Conservation (phyloP, 352 stramenopile genomes). For the Pythium monospermum region DNA sequence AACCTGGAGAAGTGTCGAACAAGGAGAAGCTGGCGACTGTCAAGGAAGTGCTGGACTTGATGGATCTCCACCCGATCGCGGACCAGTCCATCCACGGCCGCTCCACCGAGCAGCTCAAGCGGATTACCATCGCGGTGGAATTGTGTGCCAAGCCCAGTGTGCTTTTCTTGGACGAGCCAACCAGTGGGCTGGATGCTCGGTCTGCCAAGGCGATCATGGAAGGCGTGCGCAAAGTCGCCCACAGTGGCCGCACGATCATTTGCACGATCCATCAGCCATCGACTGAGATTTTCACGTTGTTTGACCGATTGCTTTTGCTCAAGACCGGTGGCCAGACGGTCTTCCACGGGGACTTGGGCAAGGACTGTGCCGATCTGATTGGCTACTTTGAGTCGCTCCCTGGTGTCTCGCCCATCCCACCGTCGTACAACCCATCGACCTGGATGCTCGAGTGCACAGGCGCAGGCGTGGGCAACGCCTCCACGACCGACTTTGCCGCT, state of each 20-base stretch:
- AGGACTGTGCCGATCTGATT: slow-evolving; percentile 23
- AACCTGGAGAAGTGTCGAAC: too few species aligned
- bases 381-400: slow-evolving; percentile 55
- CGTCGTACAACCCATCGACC: slow-evolving; percentile 80
- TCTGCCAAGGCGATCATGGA: slow-evolving; percentile 36
- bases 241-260: slow-evolving; percentile 79
- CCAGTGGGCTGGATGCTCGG: slow-evolving; percentile 12
- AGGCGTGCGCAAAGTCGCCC: slow-evolving; percentile 61
- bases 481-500: slow-evolving; percentile 21
- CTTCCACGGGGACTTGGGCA: slow-evolving; percentile 26
- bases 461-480: slow-evolving; percentile 30
- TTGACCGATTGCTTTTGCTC: slow-evolving; percentile 69
- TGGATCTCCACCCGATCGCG: slow-evolving; percentile 22
- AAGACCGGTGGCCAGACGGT: slow-evolving; percentile 29
- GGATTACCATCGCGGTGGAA: slow-evolving; percentile 74
- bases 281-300: slow-evolving; percentile 65
- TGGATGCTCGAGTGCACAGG: slow-evolving; percentile 85
- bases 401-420: slow-evolving; percentile 25
- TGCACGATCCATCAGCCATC: slow-evolving; percentile 36
- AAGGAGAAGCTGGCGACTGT: slow-evolving; percentile 23
- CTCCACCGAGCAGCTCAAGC: slow-evolving; percentile 32
- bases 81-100: slow-evolving; percentile 23
- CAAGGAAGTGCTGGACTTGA: slow-evolving; percentile 28
- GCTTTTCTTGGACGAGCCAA: slow-evolving; percentile 25
- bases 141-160: slow-evolving; percentile 68